Base-by-base conservation (phyloP, 345 rosid genomes). In the Salix caprea region DNA sequence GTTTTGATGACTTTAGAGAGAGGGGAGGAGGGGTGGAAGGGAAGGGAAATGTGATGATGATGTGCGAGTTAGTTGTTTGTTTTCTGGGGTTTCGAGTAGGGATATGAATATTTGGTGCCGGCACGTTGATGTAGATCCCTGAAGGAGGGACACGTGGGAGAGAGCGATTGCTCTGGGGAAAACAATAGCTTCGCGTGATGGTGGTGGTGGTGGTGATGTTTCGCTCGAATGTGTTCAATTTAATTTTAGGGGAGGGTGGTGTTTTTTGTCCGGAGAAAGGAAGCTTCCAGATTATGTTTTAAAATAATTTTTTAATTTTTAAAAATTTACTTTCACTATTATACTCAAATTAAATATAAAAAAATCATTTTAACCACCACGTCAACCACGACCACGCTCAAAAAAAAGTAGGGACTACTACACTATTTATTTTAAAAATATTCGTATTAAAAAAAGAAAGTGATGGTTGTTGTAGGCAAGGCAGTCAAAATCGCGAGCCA, bases 121-220 rank as follows among this genome's bases (percentile, higher is more conserved):
- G 70, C 80, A 70, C 71, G 70, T 70, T 50, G 70, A 64, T 24
- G 75, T 62, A 65, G 54, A 70, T 32, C 46, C 62, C 10, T 3
- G 23, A 11, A 3, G 9, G 8, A 5, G 11, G 32, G 62, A 13
- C 65, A 28, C 80, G 75, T 71, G 75, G 70, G 4, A 14, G 14
- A 7, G 7, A 16, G 1, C 12, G n/a, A 13, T 18, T 58, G 73
- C 67, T n/a, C 23, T 11, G 30, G 37, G n/a, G 24, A 56, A 56
- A 56, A 9, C 62, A 21, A n/a, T 21, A 0, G 62, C 26, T 56
- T 8, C 62, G 62, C 62, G 62, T 3, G 62, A 0, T 23, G 61
- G 4, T 56, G 62, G 4, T 23, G 13, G 4, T 56, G 14, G 62
- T 56, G 62, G 62, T 8, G 14, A 9, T 56, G 62, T n/a, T 24